Conservation (phyloP, 2,329 filamentous ascomycete species). For the Paecilomyces dactylethromorphus region DNA sequence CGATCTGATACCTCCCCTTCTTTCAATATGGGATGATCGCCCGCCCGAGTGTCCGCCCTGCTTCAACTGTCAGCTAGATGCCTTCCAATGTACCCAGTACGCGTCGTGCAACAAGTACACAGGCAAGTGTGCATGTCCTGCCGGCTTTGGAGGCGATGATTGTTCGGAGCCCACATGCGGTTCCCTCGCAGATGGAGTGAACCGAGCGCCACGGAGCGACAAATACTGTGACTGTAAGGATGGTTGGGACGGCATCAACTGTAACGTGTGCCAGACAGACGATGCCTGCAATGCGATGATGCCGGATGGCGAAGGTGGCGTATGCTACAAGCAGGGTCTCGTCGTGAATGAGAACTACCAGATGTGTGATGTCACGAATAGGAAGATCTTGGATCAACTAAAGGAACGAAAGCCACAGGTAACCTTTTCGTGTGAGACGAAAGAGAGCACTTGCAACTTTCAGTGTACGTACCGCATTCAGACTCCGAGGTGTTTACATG, state of each 20-base stretch:
- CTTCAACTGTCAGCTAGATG: conserved; percentile 96
- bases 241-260: conserved; percentile 95
- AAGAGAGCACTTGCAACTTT: conserved; percentile 76
- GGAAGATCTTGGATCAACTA: conserved; percentile 81
- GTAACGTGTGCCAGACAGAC: conserved; percentile 85
- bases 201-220: conserved; percentile 67
- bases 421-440: conserved; percentile 82
- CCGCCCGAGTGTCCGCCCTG: conserved; percentile 52
- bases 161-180: conserved; percentile 90
- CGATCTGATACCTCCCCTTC: conserved; percentile 57
- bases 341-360: conserved; percentile 94
- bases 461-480: conserved; percentile 60
- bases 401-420: conserved; percentile 83
- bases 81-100: conserved; percentile 86
- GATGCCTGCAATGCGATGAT: conserved; percentile 82
- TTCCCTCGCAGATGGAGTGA: conserved; percentile 71
- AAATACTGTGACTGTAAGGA: conserved; percentile 78
- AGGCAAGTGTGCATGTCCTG: conserved; percentile 86
- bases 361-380: conserved; percentile 95
- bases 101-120: conserved; percentile 82
- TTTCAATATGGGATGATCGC: conserved; percentile 66
- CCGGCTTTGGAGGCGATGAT: conserved; percentile 90
- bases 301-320: conserved; percentile 71
- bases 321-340: conserved; percentile 87
- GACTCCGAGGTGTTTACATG: background rate